phyloP scores from a whole-genome alignment of 805 yeast genomes.

The Lipomyces spencermartinsiae region DNA sequence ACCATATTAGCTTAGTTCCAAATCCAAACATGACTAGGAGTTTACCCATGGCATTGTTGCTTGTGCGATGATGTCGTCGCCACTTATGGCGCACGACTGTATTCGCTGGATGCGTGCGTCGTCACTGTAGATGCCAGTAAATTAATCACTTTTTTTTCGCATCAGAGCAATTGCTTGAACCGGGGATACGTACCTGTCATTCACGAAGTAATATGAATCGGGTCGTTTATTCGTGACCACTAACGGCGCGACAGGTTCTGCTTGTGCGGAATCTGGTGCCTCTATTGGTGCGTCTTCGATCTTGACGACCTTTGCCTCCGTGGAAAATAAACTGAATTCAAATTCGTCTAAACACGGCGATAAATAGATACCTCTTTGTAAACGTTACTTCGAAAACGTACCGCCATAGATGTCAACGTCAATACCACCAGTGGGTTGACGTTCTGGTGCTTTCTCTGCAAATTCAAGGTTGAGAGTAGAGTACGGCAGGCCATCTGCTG shows the following conservation, averaged over 20 bases:
- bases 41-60: slow-evolving; percentile 24
- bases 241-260: slow-evolving; percentile 18
- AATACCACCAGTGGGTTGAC: not conserved
- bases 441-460: not conserved
- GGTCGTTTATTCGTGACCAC: slow-evolving; percentile 31
- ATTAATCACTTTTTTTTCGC: not conserved
- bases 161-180: not conserved
- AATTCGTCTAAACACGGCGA: slow-evolving; percentile 19
- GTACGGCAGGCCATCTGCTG: not conserved
- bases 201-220: slow-evolving; percentile 29
- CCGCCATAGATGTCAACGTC: not conserved
- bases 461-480: slow-evolving; percentile 7
- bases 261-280: slow-evolving; percentile 5
- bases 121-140: slow-evolving; percentile 7
- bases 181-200: slow-evolving; percentile 16
- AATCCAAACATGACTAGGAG: not conserved
- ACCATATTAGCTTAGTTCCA: not conserved
- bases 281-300: slow-evolving; percentile 15
- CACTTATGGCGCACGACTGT: slow-evolving; percentile 23
- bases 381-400: not conserved
- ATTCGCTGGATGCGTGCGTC: slow-evolving; percentile 11
- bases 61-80: slow-evolving; percentile 24
- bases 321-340: slow-evolving; percentile 31
- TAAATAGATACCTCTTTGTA: not conserved
- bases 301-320: slow-evolving; percentile 15